Conservation (phyloP, 148 eudicot species). For the Oxyria digyna region DNA sequence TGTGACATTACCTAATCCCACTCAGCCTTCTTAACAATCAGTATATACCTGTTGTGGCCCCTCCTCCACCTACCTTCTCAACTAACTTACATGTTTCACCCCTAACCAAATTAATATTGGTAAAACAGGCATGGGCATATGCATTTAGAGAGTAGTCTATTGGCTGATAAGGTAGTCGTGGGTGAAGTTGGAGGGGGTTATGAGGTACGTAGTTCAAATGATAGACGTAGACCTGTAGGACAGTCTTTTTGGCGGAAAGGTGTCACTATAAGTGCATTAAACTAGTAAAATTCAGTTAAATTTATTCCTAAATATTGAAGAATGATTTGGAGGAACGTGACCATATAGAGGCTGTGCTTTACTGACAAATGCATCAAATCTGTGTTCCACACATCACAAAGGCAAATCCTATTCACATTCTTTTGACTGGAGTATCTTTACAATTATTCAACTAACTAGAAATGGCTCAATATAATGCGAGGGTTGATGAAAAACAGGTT, state of each 20-base stretch:
- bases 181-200: not conserved
- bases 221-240: not conserved
- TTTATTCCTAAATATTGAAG: not conserved
- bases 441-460: not conserved
- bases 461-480: not conserved
- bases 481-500: not conserved
- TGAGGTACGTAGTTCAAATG: not conserved
- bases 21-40: not conserved
- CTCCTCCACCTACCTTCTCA: not conserved
- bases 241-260: not conserved
- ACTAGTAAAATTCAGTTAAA: not conserved
- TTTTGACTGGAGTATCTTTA: not conserved
- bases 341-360: not conserved
- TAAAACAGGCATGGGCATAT: not conserved
- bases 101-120: not conserved
- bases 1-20: not conserved
- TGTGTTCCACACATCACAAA: not conserved
- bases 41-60: not conserved
- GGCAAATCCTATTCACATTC: not conserved
- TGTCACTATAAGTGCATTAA: not conserved
- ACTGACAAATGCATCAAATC: not conserved
- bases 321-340: not conserved
- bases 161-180: not conserved
- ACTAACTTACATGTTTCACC: not conserved
- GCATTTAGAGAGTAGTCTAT: not conserved